phyloP scores from a whole-genome alignment of 2,329 filamentous ascomycete genomes.

The Fusarium denticulatum region DNA sequence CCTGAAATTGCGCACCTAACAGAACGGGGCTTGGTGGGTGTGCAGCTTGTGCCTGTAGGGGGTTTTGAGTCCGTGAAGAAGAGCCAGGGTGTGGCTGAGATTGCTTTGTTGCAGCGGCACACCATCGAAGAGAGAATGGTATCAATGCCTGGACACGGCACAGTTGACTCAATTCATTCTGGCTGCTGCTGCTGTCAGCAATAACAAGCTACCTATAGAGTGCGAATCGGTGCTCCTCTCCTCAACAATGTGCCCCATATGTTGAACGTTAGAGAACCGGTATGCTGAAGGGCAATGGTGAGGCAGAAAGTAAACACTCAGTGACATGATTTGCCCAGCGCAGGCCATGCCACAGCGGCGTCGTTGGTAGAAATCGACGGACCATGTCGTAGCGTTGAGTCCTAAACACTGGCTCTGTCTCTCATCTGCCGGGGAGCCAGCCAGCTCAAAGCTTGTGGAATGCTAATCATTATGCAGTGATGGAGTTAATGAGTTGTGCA shows the following conservation, averaged over 20 bases:
- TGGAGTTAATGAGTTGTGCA: slow-evolving; percentile 20
- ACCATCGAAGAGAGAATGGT: slow-evolving; percentile 33
- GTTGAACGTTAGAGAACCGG: not conserved
- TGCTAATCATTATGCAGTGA: slow-evolving; percentile 17
- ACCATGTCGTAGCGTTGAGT: slow-evolving; percentile 36
- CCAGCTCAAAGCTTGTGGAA: slow-evolving; percentile 26
- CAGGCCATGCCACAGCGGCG: slow-evolving; percentile 13
- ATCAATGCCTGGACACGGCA: slow-evolving; percentile 26
- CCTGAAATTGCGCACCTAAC: slow-evolving; percentile 41
- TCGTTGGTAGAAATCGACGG: slow-evolving; percentile 29
- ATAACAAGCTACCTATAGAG: not conserved
- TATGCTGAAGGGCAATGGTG: slow-evolving; percentile 23
- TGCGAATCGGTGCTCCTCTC: not conserved
- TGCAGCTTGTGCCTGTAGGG: slow-evolving; percentile 20
- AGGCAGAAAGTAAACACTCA: slow-evolving; percentile 13
- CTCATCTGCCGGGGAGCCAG: slow-evolving; percentile 39
- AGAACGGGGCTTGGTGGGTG: slow-evolving; percentile 24
- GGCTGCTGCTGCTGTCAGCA: not conserved
- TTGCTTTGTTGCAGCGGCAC: slow-evolving; percentile 29
- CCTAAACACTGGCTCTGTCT: slow-evolving; percentile 40
- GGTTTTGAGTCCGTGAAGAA: slow-evolving; percentile 16
- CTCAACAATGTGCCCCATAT: not conserved
- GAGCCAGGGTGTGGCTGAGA: slow-evolving; percentile 41
- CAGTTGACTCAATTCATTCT: slow-evolving; percentile 4
- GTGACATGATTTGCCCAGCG: slow-evolving; percentile 16